A percentile compares a stretch with the other conserved stretches of the same genome.
Conservation (phyloP, 1,284 basidiomycete species). For the Ustilago esculenta region DNA sequence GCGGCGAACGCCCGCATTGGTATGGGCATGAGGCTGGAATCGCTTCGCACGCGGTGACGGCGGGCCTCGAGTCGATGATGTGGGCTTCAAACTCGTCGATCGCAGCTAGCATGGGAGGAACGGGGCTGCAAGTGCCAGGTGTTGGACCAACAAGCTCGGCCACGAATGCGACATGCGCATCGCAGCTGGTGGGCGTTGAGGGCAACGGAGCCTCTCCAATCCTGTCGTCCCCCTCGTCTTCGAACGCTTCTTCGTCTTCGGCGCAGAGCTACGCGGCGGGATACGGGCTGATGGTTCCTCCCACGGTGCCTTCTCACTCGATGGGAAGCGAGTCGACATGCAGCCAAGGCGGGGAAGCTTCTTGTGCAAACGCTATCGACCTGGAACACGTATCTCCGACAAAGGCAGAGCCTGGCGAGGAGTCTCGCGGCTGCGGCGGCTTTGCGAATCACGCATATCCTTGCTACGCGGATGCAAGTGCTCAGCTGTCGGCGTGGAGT, state of each 20-base stretch:
- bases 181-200: constrained; percentile 3
- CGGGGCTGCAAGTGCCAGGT: not conserved
- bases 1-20: constrained; percentile 12
- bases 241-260: constrained; percentile 28
- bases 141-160: not conserved
- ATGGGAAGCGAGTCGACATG: not conserved
- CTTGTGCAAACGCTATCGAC: not conserved
- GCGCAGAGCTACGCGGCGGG: constrained; percentile 16
- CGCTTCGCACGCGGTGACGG: not conserved
- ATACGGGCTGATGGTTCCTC: constrained; percentile 28
- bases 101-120: not conserved
- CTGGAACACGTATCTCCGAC: not conserved
- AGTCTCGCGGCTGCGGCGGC: constrained; percentile 7
- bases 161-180: not conserved
- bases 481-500: constrained; percentile 15
- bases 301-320: constrained; percentile 26
- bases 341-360: not conserved
- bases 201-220: constrained; percentile 19
- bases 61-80: constrained; percentile 17
- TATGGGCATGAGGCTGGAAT: constrained; percentile 9
- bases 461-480: not conserved
- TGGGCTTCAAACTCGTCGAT: constrained; percentile 13
- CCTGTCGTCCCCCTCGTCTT: constrained; percentile 32
- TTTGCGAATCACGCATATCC: not conserved
- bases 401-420: constrained; percentile 1